phyloP scores from a whole-genome alignment of 2,329 filamentous ascomycete species.

The Aspergillus japonicus region DNA sequence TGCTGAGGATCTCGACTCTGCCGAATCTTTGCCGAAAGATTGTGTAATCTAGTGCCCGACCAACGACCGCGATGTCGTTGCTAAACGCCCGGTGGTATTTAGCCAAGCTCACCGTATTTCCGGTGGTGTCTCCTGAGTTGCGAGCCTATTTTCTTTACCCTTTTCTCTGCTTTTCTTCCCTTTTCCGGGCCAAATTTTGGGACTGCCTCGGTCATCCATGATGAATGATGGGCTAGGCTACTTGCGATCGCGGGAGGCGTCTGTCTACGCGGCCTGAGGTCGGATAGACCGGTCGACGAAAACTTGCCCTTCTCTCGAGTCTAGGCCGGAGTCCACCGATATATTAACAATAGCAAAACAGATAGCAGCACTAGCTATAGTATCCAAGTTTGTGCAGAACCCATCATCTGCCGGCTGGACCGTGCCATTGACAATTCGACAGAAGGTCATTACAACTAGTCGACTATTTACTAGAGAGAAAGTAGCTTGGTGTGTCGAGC shows the following conservation, averaged over 20 bases:
- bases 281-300: neutral
- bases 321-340: neutral
- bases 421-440: neutral
- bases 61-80: neutral
- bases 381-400: too few relatives aligned
- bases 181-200: neutral
- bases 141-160: neutral
- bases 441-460: neutral
- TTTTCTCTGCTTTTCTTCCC: neutral
- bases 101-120: neutral
- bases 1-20: neutral
- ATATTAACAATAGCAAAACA: neutral
- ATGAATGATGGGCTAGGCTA: neutral
- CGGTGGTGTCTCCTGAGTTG: too few relatives aligned
- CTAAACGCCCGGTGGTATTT: neutral
- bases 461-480: neutral
- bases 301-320: neutral
- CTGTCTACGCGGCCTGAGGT: conserved; percentile 6
- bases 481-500: neutral
- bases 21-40: neutral
- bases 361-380: neutral
- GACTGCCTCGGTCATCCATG: neutral
- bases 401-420: neutral
- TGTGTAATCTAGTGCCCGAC: neutral
- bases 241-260: neutral